Conservation (phyloP, 1,284 basidiomycete genomes). For the Cryptococcus floricola region DNA sequence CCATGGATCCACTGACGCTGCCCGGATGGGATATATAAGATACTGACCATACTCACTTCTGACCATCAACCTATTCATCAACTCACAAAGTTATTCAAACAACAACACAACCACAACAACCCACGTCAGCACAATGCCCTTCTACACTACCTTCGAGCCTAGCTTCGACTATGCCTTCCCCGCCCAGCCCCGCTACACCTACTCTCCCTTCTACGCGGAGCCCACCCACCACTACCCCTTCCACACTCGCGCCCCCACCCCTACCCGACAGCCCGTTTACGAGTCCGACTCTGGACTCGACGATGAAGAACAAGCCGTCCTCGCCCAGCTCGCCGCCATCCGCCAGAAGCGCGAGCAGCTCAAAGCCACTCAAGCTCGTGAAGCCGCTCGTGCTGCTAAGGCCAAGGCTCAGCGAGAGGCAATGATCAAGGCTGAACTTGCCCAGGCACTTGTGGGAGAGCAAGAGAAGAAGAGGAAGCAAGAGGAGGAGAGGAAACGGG, state of each 20-base stretch:
- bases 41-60: no score
- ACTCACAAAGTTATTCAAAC: no score
- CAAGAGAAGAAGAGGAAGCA: not conserved
- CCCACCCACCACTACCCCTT: not conserved
- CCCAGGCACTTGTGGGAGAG: not conserved
- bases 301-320: slow-evolving; percentile 29
- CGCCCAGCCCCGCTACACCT: not conserved
- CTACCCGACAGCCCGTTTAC: not conserved
- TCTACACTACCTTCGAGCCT: not conserved
- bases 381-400: slow-evolving; percentile 7
- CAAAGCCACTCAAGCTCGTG: slow-evolving; percentile 23
- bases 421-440: slow-evolving; percentile 4
- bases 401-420: slow-evolving; percentile 15
- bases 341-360: slow-evolving; percentile 37
- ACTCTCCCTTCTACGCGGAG: not conserved
- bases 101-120: no score
- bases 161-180: not conserved
- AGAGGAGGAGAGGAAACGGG: slow-evolving; percentile 57
- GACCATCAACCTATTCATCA: no score
- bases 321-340: slow-evolving; percentile 39
- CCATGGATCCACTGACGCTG: no score
- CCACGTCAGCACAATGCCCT: not conserved
- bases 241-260: not conserved
- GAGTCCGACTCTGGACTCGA: not conserved
- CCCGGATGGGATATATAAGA: no score